phyloP scores from a whole-genome alignment of 805 yeast genomes.

The Sugiyamaella lignohabitans region DNA sequence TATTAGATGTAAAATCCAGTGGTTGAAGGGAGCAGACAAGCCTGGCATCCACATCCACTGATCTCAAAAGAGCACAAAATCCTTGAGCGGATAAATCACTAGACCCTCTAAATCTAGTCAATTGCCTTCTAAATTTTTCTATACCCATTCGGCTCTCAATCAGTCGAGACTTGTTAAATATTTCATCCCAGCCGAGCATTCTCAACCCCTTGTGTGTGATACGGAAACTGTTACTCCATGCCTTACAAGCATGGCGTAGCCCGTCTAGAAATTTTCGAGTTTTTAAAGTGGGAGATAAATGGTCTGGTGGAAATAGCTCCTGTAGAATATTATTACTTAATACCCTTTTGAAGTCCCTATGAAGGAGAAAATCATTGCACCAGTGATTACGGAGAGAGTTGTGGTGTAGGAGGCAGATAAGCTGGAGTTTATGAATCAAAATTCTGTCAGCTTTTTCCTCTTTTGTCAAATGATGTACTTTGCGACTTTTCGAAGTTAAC shows the following conservation, averaged over 20 bases:
- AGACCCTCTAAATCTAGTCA: constrained; percentile 54
- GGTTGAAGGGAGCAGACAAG: constrained; percentile 82
- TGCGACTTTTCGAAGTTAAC: neutral
- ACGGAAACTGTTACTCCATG: constrained; percentile 53
- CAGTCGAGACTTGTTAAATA: constrained; percentile 25
- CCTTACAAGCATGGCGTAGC: constrained; percentile 54
- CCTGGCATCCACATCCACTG: constrained; percentile 65
- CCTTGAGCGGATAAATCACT: constrained; percentile 83
- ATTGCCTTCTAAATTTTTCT: constrained; percentile 38
- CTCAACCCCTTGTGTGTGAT: constrained; percentile 37
- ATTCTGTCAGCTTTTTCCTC: constrained; percentile 53
- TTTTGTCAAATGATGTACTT: neutral
- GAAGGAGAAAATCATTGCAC: constrained; percentile 50
- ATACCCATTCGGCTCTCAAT: constrained; percentile 28
- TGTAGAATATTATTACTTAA: constrained; percentile 44
- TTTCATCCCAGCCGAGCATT: constrained; percentile 46
- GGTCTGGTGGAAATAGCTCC: constrained; percentile 45
- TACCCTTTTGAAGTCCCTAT: constrained; percentile 36
- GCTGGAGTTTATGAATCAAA: constrained; percentile 49
- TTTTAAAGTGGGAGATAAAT: constrained; percentile 41
- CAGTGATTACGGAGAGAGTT: constrained; percentile 66
- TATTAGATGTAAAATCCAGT: constrained; percentile 59
- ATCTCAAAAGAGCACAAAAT: constrained; percentile 66
- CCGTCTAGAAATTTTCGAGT: constrained; percentile 73
- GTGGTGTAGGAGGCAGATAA: constrained; percentile 57